phyloP scores from a whole-genome alignment of 306 rosid genomes.

The cucumber (Cucumis sativus) region DNA sequence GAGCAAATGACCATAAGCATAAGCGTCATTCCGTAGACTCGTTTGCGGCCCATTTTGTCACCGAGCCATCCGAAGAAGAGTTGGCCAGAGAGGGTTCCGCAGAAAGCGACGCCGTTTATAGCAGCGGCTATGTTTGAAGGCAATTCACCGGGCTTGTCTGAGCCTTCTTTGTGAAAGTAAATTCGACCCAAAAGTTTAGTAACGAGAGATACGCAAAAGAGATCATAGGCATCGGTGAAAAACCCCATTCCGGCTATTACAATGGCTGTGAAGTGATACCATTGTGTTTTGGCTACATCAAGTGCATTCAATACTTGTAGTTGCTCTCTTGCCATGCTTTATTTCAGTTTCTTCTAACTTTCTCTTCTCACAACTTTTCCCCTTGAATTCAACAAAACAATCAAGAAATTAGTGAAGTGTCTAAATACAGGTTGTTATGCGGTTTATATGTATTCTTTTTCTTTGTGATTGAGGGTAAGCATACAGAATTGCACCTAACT shows the following conservation, averaged over 20 bases:
- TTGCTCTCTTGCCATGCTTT: slow-evolving; percentile 38
- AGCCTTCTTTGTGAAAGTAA: slow-evolving; percentile 35
- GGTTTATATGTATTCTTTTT: no score
- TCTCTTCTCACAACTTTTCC: not conserved
- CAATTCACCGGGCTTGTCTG: slow-evolving; percentile 38
- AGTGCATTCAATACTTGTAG: slow-evolving; percentile 60
- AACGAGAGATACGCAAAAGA: slow-evolving; percentile 82
- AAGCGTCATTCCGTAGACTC: slow-evolving; percentile 79
- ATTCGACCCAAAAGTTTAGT: slow-evolving; percentile 72
- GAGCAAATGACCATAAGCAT: slow-evolving; percentile 77
- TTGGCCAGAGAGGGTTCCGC: slow-evolving; percentile 78
- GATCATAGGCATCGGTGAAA: slow-evolving; percentile 83
- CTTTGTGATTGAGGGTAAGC: no score
- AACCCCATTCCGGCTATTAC: slow-evolving; percentile 91
- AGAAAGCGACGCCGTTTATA: slow-evolving; percentile 73
- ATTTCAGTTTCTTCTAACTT: not conserved
- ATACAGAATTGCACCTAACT: no score
- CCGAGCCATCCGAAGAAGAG: slow-evolving; percentile 97
- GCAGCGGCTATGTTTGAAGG: slow-evolving; percentile 68
- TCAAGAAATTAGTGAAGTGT: not conserved
- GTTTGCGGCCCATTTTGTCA: slow-evolving; percentile 75
- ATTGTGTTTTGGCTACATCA: slow-evolving; percentile 80
- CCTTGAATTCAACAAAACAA: not conserved
- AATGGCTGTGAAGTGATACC: slow-evolving; percentile 86
- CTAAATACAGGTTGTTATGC: no score